Base-by-base conservation (phyloP, 169 alveolate species). In the Cryptosporidium meleagridis region DNA sequence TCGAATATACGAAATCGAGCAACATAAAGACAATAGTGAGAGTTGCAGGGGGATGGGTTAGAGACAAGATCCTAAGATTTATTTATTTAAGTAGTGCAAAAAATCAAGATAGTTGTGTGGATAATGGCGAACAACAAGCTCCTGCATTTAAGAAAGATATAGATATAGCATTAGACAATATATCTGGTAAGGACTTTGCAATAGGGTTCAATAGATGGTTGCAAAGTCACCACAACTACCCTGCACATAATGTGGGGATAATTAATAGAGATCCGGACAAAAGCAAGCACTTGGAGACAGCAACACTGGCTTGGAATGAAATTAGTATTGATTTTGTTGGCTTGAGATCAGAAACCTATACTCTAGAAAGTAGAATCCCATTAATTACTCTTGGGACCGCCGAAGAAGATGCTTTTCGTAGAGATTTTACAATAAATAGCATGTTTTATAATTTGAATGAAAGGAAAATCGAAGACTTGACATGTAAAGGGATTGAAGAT, bases 41-140 rank as follows among this genome's bases (percentile, higher is more conserved):
- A 85, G 98, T 97, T 16, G 99, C 99, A 10, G 99, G 99, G 16
- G 99, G 99, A 3, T 98, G 99, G 99, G 99, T 98, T 2, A 85
- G 99, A 87, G 99, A 98, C 94, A 98, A 97, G 92, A 86, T 96
- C 69, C 85, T 97, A 69, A 92, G 85, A 7, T 69, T 71, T 48
- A 71, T 85, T 8, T 87, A 95, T 67, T 14, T 33, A 29, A 92
- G 92, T 55, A 41, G 14, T 61, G 26, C 9, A 59, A 41, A 26
- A 59, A n/a, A 70, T 14, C 23, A 16, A 16, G 14, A 18, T 37
- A 26, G 33, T 53, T 10, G 1, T 9, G 61, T 23, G 86, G 89
- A 31, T 94, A 31, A 69, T 91, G 84, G 92, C 92, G 1, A 70
- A 70, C 14, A 55, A 16, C 67, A 3, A 55, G 18, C 35, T 26